Base-by-base conservation (phyloP, 768 basidiomycete species). In the Leccinum incarnatum region DNA sequence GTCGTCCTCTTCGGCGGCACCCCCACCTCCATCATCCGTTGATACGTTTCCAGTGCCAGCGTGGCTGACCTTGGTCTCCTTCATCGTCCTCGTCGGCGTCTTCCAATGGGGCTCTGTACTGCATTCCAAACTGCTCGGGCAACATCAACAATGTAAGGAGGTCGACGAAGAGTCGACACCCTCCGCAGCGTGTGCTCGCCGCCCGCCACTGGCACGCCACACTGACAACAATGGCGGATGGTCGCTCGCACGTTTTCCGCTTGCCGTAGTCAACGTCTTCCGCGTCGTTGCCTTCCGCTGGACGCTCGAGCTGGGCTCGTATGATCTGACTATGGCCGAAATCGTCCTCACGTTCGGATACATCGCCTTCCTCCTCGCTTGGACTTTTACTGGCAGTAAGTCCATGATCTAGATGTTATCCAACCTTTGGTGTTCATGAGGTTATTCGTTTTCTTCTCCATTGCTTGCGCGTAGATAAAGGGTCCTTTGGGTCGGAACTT, bases 231-330 rank as follows among this genome's bases (percentile, higher is more conserved):
- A 71, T 70, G 23, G 67, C 69, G 19, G 69, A 63, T 9, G 80
- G 79, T 71, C 77, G 71, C 58, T 78, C 73, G 42, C 65, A 30
- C 73, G 76, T 29, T 56, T 78, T 10, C 75, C 76, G 1, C 59
- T 65, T n/a, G 80, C 78, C 2, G 29, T 75, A 21, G 67, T 75
- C 34, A 76, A 81, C 12, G 68, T 67, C 7, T 83, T 83, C 68
- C 77, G 78, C 21, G 78, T 83, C 21, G 56, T 79, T 19, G 77
- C 78, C 7, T 85, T 84, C 64, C 79, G 84, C 14, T 75, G 73
- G 66, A 78, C 76, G 4, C 58, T 84, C 36, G 74, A 79, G 15
- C 71, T 83, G 21, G 82, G 81, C 14, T 68, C 74, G 57, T 75
- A 58, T 66, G 75, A 45, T 72, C 77, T 51, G 51, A 73, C 48